Evolutionary conservation across 768 basidiomycete genomes (phyloP).

Genomic region (Pleurotus giganteus): DNA sequence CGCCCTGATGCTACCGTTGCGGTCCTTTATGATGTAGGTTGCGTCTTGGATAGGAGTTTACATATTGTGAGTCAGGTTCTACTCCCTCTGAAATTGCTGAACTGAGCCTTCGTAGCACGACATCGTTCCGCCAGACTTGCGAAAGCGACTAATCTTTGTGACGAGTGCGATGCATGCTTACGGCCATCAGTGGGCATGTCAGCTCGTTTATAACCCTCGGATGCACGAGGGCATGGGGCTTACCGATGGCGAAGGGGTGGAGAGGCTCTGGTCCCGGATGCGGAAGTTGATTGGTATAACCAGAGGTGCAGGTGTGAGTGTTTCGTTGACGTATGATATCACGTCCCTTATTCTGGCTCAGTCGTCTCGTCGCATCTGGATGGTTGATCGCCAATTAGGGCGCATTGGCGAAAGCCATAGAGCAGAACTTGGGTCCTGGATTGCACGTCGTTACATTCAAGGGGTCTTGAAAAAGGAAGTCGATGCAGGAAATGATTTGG

Average conservation of each 20-base stretch:
- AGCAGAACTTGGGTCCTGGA: slow-evolving; percentile 33
- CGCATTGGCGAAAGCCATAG: slow-evolving; percentile 22
- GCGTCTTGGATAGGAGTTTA: slow-evolving; percentile 28
- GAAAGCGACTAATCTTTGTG: slow-evolving; percentile 22
- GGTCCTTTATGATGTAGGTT: slow-evolving; percentile 32
- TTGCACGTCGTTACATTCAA: slow-evolving; percentile 17
- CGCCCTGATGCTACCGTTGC: slow-evolving; percentile 25
- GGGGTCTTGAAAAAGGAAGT: slow-evolving; percentile 15
- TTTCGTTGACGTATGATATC: not conserved
- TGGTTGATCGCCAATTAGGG: slow-evolving; percentile 29
- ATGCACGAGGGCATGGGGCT: slow-evolving; percentile 24
- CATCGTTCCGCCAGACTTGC: slow-evolving; percentile 20
- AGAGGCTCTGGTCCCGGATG: slow-evolving; percentile 32
- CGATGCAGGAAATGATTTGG: slow-evolving; percentile 16
- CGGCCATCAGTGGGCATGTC: slow-evolving; percentile 36
- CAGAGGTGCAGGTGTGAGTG: slow-evolving; percentile 28
- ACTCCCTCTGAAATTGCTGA: not conserved
- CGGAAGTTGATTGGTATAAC: slow-evolving; percentile 32
- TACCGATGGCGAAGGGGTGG: slow-evolving; percentile 32
- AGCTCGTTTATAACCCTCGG: slow-evolving; percentile 30
- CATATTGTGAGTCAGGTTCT: slow-evolving; percentile 20
- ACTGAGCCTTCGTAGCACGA: slow-evolving; percentile 21
- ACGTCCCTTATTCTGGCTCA: slow-evolving; percentile 6
- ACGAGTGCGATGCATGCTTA: slow-evolving; percentile 39
- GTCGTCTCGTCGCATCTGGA: slow-evolving; percentile 27